A percentile compares a stretch with the other conserved stretches of the same genome.
These are phyloP conservation scores for Triangularia setosa DNA, from an alignment of 2,329 filamentous ascomycete species.

Conservation along the genomic window DNA sequence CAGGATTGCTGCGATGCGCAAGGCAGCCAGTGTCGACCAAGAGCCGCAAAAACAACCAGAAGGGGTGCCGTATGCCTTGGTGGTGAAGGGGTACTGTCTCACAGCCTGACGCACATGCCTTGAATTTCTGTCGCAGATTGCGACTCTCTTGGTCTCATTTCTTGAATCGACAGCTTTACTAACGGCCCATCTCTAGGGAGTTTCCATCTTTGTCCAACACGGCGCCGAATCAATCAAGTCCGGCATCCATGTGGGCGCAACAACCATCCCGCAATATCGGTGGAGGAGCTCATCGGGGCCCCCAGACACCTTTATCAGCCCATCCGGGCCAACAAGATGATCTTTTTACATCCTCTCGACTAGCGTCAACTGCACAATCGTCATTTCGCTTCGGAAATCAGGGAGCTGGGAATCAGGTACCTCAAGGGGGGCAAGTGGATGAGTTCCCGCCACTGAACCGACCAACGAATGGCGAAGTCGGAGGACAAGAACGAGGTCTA, in stretches of 20 bases:
- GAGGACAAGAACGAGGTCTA: slow-evolving; percentile 48
- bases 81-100: slow-evolving; percentile 22
- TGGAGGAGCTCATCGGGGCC: slow-evolving; percentile 48
- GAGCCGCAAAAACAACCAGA: slow-evolving; percentile 7
- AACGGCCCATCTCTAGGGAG: slow-evolving; percentile 43
- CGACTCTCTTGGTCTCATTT: not conserved
- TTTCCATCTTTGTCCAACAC: slow-evolving; percentile 64
- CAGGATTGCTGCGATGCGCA: slow-evolving; percentile 1
- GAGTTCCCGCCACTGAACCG: slow-evolving; percentile 61
- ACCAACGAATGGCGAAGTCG: slow-evolving; percentile 54
- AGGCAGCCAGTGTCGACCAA: not conserved
- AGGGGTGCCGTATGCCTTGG: slow-evolving; percentile 20
- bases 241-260: slow-evolving; percentile 53
- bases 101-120: not conserved
- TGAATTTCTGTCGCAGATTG: not conserved
- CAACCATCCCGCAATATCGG: slow-evolving; percentile 46
- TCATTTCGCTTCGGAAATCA: slow-evolving; percentile 56
- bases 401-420: slow-evolving; percentile 38
- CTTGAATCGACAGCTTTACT: slow-evolving; percentile 26
- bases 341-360: slow-evolving; percentile 36
- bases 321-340: slow-evolving; percentile 50
- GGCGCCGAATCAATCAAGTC: slow-evolving; percentile 47
- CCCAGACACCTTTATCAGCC: slow-evolving; percentile 48
- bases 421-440: slow-evolving; percentile 49
- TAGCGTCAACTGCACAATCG: slow-evolving; percentile 41